A percentile compares a stretch with the other conserved stretches of the same genome.
phyloP scores from a whole-genome alignment of 2,329 filamentous ascomycete genomes.

The Aspergillus clavatus region DNA sequence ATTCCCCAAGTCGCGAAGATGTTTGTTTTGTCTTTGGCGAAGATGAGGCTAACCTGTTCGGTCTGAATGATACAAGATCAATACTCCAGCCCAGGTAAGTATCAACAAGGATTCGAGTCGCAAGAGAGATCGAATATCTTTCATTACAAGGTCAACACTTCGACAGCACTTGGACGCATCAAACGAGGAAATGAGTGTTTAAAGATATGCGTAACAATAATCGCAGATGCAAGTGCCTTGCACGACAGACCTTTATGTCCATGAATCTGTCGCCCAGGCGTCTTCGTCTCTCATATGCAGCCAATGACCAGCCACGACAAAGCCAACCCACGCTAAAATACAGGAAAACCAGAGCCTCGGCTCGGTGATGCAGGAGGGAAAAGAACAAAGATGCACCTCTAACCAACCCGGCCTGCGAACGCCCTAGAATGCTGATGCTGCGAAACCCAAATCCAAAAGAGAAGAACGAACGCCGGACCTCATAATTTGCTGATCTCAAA shows the following conservation, averaged over 20 bases:
- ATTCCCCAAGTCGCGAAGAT: no score
- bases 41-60: no score
- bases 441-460: slow-evolving; percentile 7
- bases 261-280: slow-evolving; percentile 14
- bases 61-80: no score
- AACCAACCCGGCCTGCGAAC: slow-evolving; percentile 23
- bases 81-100: no score
- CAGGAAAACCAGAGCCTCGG: slow-evolving; percentile 28
- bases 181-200: no score
- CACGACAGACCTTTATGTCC: slow-evolving; percentile 18
- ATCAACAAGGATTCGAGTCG: no score
- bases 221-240: slow-evolving; percentile 11
- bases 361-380: slow-evolving; percentile 23
- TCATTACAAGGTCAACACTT: no score
- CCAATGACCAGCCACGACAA: slow-evolving; percentile 15
- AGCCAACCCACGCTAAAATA: slow-evolving; percentile 34
- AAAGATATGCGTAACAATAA: slow-evolving; percentile 15
- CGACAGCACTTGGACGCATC: no score
- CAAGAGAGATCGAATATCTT: no score
- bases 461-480: slow-evolving; percentile 20
- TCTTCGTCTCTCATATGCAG: slow-evolving; percentile 17
- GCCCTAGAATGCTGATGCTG: slow-evolving; percentile 24
- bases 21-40: no score
- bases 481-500: slow-evolving; percentile 12
- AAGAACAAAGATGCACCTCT: slow-evolving; percentile 23